Conservation (phyloP, 2,329 filamentous ascomycete genomes). For the Clarireedia monteithiana region DNA sequence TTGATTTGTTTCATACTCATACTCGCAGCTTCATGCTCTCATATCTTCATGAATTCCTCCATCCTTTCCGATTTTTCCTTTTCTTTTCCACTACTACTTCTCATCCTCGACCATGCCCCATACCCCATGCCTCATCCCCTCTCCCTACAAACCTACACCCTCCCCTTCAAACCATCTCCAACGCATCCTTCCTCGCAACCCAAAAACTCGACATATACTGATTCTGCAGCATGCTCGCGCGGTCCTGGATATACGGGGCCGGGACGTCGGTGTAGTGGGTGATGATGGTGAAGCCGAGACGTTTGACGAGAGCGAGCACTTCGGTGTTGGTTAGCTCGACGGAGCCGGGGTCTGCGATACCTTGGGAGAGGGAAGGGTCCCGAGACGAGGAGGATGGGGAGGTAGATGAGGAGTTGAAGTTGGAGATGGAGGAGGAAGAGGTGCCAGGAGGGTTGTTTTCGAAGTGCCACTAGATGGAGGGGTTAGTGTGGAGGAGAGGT, state of each 20-base stretch:
- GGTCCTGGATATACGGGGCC: slow-evolving; percentile 83
- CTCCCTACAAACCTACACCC: no score
- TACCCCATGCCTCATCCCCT: no score
- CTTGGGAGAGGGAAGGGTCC: slow-evolving; percentile 30
- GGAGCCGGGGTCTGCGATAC: slow-evolving; percentile 81
- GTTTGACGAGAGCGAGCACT: slow-evolving; percentile 65
- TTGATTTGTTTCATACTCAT: no score
- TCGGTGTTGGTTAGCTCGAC: slow-evolving; percentile 90
- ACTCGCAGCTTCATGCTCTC: no score
- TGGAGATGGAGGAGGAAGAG: not conserved
- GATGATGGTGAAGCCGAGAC: slow-evolving; percentile 70
- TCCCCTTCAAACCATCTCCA: not conserved
- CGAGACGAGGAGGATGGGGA: not conserved
- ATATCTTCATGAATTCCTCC: not conserved
- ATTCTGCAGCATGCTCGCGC: slow-evolving; percentile 77
- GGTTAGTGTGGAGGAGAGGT: not conserved
- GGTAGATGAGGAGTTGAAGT: not conserved
- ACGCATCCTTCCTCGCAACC: slow-evolving; percentile 64
- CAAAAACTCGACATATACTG: slow-evolving; percentile 75
- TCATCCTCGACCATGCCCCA: not conserved
- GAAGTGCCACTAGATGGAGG: slow-evolving; percentile 67
- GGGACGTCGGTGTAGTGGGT: slow-evolving; percentile 49
- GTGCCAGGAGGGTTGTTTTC: slow-evolving; percentile 62
- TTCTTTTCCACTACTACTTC: not conserved
- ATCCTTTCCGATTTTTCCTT: not conserved